These are phyloP conservation scores for Dothiorella sarmentorum DNA, from an alignment of 2,329 filamentous ascomycete genomes.

Conservation along the genomic window DNA sequence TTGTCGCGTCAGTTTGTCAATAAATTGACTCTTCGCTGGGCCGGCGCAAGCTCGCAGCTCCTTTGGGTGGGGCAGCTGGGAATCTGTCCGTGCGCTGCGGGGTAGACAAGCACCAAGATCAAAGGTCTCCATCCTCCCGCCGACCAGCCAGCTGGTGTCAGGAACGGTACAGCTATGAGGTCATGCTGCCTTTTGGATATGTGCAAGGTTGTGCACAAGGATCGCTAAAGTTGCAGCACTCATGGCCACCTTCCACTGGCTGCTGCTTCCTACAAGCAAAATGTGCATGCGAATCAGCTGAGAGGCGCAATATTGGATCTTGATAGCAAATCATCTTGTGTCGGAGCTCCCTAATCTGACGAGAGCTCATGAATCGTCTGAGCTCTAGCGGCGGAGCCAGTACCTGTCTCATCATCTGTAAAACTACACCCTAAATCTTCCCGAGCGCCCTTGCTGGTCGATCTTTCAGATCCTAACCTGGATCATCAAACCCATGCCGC, in stretches of 20 bases:
- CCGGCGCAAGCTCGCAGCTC: neutral
- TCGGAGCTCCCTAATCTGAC: neutral
- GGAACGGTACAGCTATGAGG: neutral
- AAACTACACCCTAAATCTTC: neutral
- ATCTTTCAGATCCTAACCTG: neutral
- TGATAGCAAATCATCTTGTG: neutral
- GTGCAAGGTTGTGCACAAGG: no score
- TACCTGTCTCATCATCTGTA: conserved; percentile 2
- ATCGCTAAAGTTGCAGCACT: no score
- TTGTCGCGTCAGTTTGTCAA: neutral
- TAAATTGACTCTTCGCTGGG: neutral
- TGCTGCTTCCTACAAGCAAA: no score
- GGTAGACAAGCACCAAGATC: neutral
- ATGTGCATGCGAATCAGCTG: no score
- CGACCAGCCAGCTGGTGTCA: neutral
- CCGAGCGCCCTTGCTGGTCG: conserved; percentile 1
- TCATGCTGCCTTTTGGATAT: neutral
- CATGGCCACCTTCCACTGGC: no score
- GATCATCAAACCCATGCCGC: neutral
- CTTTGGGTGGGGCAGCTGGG: neutral
- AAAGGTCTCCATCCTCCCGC: neutral
- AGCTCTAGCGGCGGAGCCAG: neutral
- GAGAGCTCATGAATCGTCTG: neutral
- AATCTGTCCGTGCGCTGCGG: conserved; percentile 9
- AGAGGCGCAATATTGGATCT: neutral